Evolutionary conservation across 805 yeast genomes (phyloP), one percentile per base, ranked within the genome.

Genomic region (Candida sithepensis): DNA sequence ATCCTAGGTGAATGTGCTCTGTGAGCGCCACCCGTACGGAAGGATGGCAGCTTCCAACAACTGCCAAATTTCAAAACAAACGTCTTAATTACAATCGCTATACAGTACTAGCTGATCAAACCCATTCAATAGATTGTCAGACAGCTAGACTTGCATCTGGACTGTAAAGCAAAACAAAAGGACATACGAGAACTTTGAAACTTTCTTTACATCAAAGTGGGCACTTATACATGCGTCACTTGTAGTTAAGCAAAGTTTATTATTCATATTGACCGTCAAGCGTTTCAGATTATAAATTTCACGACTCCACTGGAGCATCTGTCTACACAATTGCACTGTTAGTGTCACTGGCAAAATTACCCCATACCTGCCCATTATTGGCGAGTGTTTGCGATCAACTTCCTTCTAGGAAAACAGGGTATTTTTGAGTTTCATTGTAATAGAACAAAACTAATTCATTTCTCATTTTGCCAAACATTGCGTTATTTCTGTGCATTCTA

Each of bases 101-200:
- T 20, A n/a, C 20, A 23, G n/a, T n/a, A n/a, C n/a, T 20, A 26
- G 16, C 33, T 9, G 14, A 37, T 14, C 14, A 41, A 42, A 45
- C 47, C 55, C 55, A 46, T 39, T 43, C 18, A 22, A 40, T 44
- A 52, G 39, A 52, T 46, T 52, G 55, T 52, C 55, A 52, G 55
- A 52, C 40, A 30, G 16, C 14, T 30, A 30, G 34, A 9, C 34
- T 30, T 30, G 34, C 34, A 30, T 30, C 16, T 30, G 13, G 14
- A 4, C 34, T 30, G 13, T 12, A 10, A 30, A 9, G 14, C 8
- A 30, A 12, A 30, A 30, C 34, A 30, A 30, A 9, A 30, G 5
- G 14, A 30, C 13, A 14, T 7, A n/a, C 14, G 7, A 9, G 5
- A 12, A 12, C 34, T 7, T 30, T n/a, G 14, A 9, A 30, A 30